These are phyloP conservation scores for Pisolithus sp. DNA, from an alignment of 768 basidiomycete species.

Conservation along the genomic window DNA sequence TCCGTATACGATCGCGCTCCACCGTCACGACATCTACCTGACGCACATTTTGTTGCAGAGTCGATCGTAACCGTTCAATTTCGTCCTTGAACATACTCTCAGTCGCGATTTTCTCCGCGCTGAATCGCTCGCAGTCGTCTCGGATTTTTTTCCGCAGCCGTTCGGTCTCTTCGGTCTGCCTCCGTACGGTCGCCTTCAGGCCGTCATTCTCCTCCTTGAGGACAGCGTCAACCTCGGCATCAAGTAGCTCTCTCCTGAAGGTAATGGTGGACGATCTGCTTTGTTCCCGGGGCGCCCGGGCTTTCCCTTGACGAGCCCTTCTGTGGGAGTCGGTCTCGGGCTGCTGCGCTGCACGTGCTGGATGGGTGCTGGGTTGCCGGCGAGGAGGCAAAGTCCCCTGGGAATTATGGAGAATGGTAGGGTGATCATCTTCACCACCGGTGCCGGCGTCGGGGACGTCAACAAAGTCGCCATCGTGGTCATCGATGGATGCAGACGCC, in stretches of 20 bases:
- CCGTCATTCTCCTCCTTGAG: slow-evolving; percentile 21
- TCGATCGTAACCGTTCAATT: slow-evolving; percentile 11
- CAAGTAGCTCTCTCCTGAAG: neutral
- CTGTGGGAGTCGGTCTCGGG: too few species aligned
- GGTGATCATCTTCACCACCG: neutral
- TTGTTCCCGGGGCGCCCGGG: neutral
- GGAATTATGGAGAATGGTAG: neutral
- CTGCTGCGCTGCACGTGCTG: neutral
- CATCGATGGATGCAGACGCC: neutral
- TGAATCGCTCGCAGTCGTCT: slow-evolving; percentile 8
- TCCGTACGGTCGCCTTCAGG: slow-evolving; percentile 14
- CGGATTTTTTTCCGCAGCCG: slow-evolving; percentile 8
- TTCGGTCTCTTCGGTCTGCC: slow-evolving; percentile 14
- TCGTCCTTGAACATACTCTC: slow-evolving; percentile 8
- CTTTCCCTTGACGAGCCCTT: neutral
- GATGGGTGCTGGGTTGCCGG: neutral
- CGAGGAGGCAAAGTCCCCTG: neutral
- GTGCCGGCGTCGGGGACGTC: neutral
- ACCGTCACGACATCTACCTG: slow-evolving; percentile 16
- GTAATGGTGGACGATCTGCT: neutral
- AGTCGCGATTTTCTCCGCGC: slow-evolving; percentile 8
- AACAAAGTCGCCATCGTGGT: slow-evolving; percentile 4
- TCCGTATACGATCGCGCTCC: slow-evolving; percentile 21
- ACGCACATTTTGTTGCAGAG: slow-evolving; percentile 13
- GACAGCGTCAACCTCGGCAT: neutral